These are phyloP conservation scores for Quillaja saponaria DNA, from an alignment of 306 rosid species.

Conservation along the genomic window DNA sequence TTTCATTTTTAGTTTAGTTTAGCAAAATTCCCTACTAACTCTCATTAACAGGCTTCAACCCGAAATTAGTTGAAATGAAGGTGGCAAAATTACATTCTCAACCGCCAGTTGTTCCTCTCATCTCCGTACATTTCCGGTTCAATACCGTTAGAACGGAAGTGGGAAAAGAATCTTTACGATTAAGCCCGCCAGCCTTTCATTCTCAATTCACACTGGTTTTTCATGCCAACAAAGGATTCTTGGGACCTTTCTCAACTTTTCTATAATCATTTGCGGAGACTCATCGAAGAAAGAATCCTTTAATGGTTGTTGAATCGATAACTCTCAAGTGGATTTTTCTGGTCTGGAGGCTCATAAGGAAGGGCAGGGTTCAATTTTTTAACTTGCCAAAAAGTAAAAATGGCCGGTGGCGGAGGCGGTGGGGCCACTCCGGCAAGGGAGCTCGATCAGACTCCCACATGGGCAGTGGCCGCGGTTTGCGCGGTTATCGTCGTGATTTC, in stretches of 20 bases:
- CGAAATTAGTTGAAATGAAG: slow-evolving; percentile 20
- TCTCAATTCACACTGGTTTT: neutral
- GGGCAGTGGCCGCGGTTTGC: slow-evolving; percentile 91
- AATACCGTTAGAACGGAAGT: slow-evolving; percentile 20
- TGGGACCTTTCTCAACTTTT: neutral
- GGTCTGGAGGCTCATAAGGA: too few species aligned
- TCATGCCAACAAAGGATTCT: neutral
- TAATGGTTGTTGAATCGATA: neutral
- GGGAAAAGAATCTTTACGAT: neutral
- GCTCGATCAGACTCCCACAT: slow-evolving; percentile 85
- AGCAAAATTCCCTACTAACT: slow-evolving; percentile 4
- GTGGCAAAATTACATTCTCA: slow-evolving; percentile 24
- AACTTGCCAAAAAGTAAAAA: neutral
- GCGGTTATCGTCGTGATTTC: slow-evolving; percentile 72
- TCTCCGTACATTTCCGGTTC: slow-evolving; percentile 42
- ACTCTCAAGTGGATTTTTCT: too few species aligned
- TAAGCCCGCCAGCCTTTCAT: too few species aligned
- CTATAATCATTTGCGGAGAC: too few species aligned
- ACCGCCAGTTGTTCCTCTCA: slow-evolving; percentile 42
- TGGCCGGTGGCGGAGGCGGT: slow-evolving; percentile 58
- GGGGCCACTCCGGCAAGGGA: slow-evolving; percentile 35
- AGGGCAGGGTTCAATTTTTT: too few species aligned
- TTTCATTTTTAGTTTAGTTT: neutral
- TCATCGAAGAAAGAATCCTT: neutral
- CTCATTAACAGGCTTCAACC: neutral